Conservation (phyloP, 352 stramenopile species). For the Globisporangium alternatum region DNA sequence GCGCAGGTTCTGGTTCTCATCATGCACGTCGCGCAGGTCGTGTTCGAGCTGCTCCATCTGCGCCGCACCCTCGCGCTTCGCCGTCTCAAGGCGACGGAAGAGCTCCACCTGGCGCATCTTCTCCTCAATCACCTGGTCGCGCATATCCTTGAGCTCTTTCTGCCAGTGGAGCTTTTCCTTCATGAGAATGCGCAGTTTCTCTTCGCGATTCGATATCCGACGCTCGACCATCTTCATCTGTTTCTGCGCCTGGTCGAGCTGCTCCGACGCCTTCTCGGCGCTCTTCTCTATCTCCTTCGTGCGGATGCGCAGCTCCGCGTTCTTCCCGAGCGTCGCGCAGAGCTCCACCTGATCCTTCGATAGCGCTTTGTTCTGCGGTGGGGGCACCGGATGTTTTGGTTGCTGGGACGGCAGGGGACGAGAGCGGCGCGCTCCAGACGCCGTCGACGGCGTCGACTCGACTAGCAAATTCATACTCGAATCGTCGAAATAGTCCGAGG, state of each 20-base stretch:
- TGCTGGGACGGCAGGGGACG: slow-evolving; percentile 18
- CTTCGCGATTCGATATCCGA: slow-evolving; percentile 52
- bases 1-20: slow-evolving; percentile 50
- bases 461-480: not conserved
- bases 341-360: slow-evolving; percentile 55
- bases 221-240: slow-evolving; percentile 59
- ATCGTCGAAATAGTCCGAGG: slow-evolving; percentile 1
- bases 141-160: slow-evolving; percentile 55
- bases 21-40: slow-evolving; percentile 23
- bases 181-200: slow-evolving; percentile 55
- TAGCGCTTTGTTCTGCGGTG: slow-evolving; percentile 14
- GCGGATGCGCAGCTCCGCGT: slow-evolving; percentile 60
- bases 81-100: slow-evolving; percentile 48
- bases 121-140: slow-evolving; percentile 60
- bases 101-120: slow-evolving; percentile 74
- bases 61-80: slow-evolving; percentile 37
- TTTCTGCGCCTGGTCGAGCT: slow-evolving; percentile 52
- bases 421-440: not conserved
- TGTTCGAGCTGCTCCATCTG: slow-evolving; percentile 38
- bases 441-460: not conserved
- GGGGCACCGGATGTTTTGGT: slow-evolving; percentile 20
- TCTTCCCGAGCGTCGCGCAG: slow-evolving; percentile 56
- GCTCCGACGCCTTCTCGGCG: slow-evolving; percentile 38
- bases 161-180: slow-evolving; percentile 76
- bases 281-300: slow-evolving; percentile 47